Conservation (phyloP, 176 grass and related monocot species). For the Lolium rigidum region DNA sequence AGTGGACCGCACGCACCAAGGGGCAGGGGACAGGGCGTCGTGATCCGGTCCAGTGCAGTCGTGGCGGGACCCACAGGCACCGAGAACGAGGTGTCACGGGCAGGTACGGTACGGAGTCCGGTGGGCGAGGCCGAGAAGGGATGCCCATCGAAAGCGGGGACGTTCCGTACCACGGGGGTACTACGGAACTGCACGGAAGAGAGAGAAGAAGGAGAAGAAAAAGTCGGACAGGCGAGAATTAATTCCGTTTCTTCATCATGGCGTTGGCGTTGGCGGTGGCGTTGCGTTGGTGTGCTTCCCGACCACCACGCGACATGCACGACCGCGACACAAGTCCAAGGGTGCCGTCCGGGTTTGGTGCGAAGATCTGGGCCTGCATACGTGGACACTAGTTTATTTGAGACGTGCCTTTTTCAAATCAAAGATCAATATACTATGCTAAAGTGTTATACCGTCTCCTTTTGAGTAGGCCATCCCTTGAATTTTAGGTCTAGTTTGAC, state of each 20-base stretch:
- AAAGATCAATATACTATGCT: no score
- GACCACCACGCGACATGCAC: no score
- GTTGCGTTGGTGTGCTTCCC: background rate
- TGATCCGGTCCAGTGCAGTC: background rate
- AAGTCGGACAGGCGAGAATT: no score
- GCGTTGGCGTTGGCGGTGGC: no score
- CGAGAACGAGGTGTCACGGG: background rate
- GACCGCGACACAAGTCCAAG: background rate
- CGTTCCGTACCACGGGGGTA: constrained; percentile 25
- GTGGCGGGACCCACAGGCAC: background rate
- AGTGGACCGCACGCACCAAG: background rate
- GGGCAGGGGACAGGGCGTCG: background rate
- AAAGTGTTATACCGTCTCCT: no score
- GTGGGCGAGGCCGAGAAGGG: background rate
- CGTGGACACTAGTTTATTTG: no score
- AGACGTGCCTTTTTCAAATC: no score
- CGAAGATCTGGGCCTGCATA: background rate
- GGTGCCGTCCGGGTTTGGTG: background rate
- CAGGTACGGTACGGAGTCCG: background rate
- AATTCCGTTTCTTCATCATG: background rate
- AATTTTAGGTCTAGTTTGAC: no score
- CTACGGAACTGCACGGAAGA: constrained; percentile 46
- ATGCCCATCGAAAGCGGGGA: background rate
- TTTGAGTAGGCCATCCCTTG: no score
- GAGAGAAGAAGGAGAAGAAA: background rate